Conservation (phyloP, 2,329 filamentous ascomycete species). For the Colletotrichum sp. region DNA sequence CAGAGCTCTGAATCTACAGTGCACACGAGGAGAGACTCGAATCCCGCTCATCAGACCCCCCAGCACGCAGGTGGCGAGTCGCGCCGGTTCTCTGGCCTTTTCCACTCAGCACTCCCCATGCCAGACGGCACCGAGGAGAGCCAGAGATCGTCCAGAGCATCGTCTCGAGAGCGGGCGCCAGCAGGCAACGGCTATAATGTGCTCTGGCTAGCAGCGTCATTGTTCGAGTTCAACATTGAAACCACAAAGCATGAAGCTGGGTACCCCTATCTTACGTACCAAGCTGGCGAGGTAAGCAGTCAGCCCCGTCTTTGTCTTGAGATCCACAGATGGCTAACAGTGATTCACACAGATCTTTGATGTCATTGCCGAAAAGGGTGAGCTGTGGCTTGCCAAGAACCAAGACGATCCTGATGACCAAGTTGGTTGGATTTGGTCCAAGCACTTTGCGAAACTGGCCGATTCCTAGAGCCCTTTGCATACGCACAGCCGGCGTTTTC, state of each 20-base stretch:
- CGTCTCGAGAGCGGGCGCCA: slow-evolving; percentile 62
- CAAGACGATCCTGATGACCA: slow-evolving; percentile 83
- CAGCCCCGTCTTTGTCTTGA: not conserved
- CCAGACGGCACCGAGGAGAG: slow-evolving; percentile 67
- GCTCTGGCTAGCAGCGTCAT: slow-evolving; percentile 88
- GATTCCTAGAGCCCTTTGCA: slow-evolving; percentile 42
- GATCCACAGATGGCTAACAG: not conserved
- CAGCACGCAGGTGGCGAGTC: slow-evolving; percentile 47
- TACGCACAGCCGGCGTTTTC: slow-evolving; percentile 4
- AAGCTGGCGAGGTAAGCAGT: slow-evolving; percentile 79
- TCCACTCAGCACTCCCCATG: slow-evolving; percentile 86
- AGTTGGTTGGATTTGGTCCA: slow-evolving; percentile 99
- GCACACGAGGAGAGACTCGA: slow-evolving; percentile 57
- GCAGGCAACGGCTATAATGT: slow-evolving; percentile 69
- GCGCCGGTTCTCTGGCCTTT: slow-evolving; percentile 75
- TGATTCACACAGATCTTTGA: slow-evolving; percentile 70
- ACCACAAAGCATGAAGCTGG: slow-evolving; percentile 90
- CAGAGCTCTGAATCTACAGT: slow-evolving; percentile 57
- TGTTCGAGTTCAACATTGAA: slow-evolving; percentile 98
- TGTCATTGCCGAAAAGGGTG: slow-evolving; percentile 94
- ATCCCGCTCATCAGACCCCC: slow-evolving; percentile 55
- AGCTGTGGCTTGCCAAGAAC: slow-evolving; percentile 96
- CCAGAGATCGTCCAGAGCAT: slow-evolving; percentile 61
- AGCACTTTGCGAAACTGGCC: slow-evolving; percentile 83
- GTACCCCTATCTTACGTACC: slow-evolving; percentile 95